A percentile compares a stretch with the other conserved stretches of the same genome.
phyloP scores from a whole-genome alignment of 108 stramenopile species.

The Bacterosira constricta region DNA sequence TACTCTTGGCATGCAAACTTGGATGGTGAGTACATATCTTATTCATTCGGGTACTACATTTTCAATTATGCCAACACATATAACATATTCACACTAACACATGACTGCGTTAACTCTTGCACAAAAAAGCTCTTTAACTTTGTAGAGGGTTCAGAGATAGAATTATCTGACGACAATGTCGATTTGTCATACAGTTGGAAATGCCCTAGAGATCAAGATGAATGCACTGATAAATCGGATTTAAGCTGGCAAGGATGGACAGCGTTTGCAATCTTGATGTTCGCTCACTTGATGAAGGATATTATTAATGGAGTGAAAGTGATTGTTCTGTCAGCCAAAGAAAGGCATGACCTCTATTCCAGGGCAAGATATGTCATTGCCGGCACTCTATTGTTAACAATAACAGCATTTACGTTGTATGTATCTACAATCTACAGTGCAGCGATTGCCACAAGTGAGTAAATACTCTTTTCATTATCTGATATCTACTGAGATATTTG shows the following conservation, averaged over 20 bases:
- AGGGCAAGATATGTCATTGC: not conserved
- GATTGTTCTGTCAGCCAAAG: conserved; percentile 2
- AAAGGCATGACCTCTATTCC: not conserved
- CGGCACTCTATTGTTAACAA: not conserved
- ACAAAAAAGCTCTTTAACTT: not conserved
- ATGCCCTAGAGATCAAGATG: not conserved
- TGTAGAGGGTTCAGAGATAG: not conserved
- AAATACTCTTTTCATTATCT: not conserved
- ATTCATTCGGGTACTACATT: too few relatives aligned
- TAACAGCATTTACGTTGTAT: conserved; percentile 1
- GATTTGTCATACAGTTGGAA: conserved; percentile 4
- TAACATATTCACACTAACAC: too few relatives aligned
- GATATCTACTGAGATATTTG: not conserved
- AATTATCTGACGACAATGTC: not conserved
- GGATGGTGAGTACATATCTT: too few relatives aligned
- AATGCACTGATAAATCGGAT: not conserved
- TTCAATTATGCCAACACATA: too few relatives aligned
- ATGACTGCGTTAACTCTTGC: too few relatives aligned
- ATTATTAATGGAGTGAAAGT: conserved; percentile 11
- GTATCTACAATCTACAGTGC: conserved; percentile 1
- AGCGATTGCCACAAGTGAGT: conserved; percentile 8
- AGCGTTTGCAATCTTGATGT: conserved; percentile 12
- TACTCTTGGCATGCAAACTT: not conserved
- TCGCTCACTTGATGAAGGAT: conserved; percentile 9
- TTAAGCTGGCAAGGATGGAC: conserved; percentile 4